phyloP scores from a whole-genome alignment of 805 yeast genomes.

The Candida incommunis region DNA sequence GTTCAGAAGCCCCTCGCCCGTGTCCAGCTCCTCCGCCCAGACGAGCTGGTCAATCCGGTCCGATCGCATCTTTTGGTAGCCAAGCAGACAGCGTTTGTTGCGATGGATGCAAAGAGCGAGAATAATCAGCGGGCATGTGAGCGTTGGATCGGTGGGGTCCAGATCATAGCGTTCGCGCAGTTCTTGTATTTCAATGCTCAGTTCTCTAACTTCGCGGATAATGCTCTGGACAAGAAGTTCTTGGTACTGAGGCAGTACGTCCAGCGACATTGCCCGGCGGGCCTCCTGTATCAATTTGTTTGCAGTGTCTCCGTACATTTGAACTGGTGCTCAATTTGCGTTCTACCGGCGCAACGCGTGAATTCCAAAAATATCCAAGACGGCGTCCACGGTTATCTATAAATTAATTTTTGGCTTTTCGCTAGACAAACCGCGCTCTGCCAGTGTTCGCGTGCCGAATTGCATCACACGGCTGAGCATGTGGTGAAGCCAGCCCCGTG shows the following conservation, averaged over 20 bases:
- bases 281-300: conserved; percentile 77
- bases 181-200: conserved; percentile 25
- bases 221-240: conserved; percentile 57
- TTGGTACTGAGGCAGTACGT: conserved; percentile 54
- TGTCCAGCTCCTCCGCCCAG: conserved; percentile 39
- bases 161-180: conserved; percentile 49
- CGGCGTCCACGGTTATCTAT: too few species aligned
- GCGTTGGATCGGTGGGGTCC: conserved; percentile 27
- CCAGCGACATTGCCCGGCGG: conserved; percentile 55
- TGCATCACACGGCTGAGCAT: too few species aligned
- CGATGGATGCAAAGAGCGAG: conserved; percentile 67
- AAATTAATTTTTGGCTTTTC: too few species aligned
- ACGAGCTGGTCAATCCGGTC: conserved; percentile 48
- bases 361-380: too few species aligned
- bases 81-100: conserved; percentile 79
- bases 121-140: conserved; percentile 34
- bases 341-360: too few species aligned
- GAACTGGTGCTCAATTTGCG: too few species aligned
- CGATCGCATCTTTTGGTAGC: conserved; percentile 65
- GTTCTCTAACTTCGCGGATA: conserved; percentile 46
- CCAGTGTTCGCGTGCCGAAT: too few species aligned
- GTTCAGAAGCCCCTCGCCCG: conserved; percentile 22
- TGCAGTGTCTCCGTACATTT: conserved; percentile 84
- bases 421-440: too few species aligned
- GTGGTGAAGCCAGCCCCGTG: too few species aligned